Evolutionary conservation across 768 basidiomycete species (phyloP).

Genomic region (Tylopilus intermedius): DNA sequence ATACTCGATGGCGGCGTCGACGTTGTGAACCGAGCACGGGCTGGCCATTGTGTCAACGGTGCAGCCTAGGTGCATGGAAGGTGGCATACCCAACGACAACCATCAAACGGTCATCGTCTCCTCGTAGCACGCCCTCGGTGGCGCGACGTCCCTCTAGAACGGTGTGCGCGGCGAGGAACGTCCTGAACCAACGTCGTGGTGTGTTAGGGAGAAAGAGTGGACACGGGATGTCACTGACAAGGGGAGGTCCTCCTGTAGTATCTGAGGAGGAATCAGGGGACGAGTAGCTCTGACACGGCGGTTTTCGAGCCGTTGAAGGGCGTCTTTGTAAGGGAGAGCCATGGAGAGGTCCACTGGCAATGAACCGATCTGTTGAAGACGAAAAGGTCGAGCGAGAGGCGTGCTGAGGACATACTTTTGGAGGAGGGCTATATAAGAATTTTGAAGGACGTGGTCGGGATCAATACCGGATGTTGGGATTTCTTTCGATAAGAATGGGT

Average conservation of each 20-base stretch:
- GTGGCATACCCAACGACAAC: conserved; percentile 78
- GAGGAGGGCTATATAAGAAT: conserved; percentile 12
- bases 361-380: conserved; percentile 18
- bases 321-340: conserved; percentile 75
- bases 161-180: conserved; percentile 78
- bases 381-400: neutral
- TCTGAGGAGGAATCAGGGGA: conserved; percentile 91
- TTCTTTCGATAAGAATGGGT: neutral
- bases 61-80: neutral
- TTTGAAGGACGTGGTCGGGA: conserved; percentile 3
- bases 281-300: conserved; percentile 79
- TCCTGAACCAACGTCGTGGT: conserved; percentile 38
- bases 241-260: conserved; percentile 90
- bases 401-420: conserved; percentile 18
- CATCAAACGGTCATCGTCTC: conserved; percentile 82
- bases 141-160: conserved; percentile 79
- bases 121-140: conserved; percentile 69
- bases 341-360: conserved; percentile 45
- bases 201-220: neutral
- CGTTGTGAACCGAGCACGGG: conserved; percentile 93
- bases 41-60: conserved; percentile 33
- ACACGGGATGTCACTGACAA: conserved; percentile 42
- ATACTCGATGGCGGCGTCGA: conserved; percentile 82
- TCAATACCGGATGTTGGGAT: conserved; percentile 9
- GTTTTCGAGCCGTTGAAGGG: conserved; percentile 78